These are phyloP conservation scores for Dioscorea alata DNA, from an alignment of 106 monocot genomes.

Conservation along the genomic window DNA sequence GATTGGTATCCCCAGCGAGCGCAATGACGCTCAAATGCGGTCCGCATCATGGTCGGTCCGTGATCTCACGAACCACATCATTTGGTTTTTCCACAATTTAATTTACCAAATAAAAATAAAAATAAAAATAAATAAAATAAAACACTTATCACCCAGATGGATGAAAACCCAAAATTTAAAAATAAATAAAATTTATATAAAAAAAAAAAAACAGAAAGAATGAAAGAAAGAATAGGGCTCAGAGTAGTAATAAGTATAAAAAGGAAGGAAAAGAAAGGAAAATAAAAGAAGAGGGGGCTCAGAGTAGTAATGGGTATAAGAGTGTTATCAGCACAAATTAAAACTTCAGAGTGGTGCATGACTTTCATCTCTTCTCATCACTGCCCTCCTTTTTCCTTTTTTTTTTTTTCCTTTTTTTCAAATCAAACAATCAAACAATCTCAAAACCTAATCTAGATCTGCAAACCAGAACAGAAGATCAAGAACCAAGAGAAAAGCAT, in stretches of 20 bases:
- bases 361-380: constrained; percentile 9
- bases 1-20: background rate
- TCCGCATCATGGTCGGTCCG: constrained; percentile 18
- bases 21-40: background rate
- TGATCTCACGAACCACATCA: constrained; percentile 5
- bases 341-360: constrained; percentile 15
- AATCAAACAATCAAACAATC: background rate
- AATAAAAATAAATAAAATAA: background rate
- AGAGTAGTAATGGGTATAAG: constrained; percentile 4
- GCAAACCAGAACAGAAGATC: background rate
- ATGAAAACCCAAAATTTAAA: background rate
- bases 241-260: background rate
- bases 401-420: background rate
- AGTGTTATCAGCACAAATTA: background rate
- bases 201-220: background rate
- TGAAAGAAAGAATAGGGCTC: background rate
- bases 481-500: background rate
- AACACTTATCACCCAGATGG: background rate
- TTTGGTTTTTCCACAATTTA: constrained; percentile 2
- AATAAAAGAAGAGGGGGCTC: background rate
- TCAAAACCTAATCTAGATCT: background rate
- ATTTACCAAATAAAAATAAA: background rate
- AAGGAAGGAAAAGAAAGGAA: background rate
- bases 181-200: background rate
- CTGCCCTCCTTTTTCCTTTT: background rate